Percentiles rank a stretch among this genome's conserved stretches.
Evolutionary conservation across 352 stramenopile species (phyloP).

Genomic region (Pythium rishiriense): DNA sequence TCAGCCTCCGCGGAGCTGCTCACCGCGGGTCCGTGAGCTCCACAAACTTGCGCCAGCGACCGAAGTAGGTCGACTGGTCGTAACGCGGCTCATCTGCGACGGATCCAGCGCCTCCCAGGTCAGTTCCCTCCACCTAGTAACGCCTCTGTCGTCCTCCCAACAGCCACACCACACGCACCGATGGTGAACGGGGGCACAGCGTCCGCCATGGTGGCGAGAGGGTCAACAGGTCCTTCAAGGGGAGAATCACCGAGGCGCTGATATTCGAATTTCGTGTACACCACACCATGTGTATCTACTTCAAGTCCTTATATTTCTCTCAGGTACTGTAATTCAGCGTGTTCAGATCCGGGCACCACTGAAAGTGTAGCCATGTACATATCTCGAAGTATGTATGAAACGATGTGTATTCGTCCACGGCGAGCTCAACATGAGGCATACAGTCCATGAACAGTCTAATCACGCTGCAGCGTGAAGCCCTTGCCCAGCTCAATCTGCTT

Average conservation of each 20-base stretch:
- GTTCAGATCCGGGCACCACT: neutral
- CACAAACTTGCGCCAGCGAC: slow-evolving; percentile 81
- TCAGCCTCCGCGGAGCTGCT: too few species aligned
- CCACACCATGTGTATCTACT: slow-evolving; percentile 21
- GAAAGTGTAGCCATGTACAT: slow-evolving; percentile 13
- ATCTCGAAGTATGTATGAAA: neutral
- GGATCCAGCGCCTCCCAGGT: too few species aligned
- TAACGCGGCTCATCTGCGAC: slow-evolving; percentile 65
- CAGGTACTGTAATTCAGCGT: slow-evolving; percentile 6
- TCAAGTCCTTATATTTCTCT: slow-evolving; percentile 16
- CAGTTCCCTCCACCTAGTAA: too few species aligned
- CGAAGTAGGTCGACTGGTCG: slow-evolving; percentile 86
- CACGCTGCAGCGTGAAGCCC: slow-evolving; percentile 69
- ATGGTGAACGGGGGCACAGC: slow-evolving; percentile 40
- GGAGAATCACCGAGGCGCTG: neutral
- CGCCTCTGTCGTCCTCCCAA: too few species aligned
- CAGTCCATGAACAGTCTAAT: slow-evolving; percentile 31
- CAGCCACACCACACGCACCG: slow-evolving; percentile 18
- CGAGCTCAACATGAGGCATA: too few species aligned
- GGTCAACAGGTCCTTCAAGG: neutral
- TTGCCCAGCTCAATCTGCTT: slow-evolving; percentile 82
- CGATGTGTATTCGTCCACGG: neutral
- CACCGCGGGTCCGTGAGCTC: slow-evolving; percentile 71
- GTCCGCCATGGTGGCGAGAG: slow-evolving; percentile 9
- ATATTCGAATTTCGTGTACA: slow-evolving; percentile 1